phyloP scores from a whole-genome alignment of 2,329 filamentous ascomycete species.

The Aspergillus caelatus region DNA sequence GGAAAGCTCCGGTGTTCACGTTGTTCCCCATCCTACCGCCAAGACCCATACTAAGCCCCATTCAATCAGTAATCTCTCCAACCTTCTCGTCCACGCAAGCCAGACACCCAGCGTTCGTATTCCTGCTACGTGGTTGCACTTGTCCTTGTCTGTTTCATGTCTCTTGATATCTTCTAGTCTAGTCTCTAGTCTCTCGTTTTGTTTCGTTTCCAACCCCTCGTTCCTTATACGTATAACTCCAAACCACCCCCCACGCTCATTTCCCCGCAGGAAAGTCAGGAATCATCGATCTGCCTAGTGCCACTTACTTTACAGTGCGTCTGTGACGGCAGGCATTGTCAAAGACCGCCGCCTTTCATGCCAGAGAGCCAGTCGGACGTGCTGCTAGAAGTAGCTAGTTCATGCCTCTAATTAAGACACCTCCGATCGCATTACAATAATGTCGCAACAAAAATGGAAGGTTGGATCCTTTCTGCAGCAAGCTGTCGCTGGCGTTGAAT shows the following conservation, averaged over 20 bases:
- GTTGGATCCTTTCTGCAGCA: slow-evolving; percentile 73
- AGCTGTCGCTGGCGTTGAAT: slow-evolving; percentile 92
- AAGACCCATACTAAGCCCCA: slow-evolving; percentile 21
- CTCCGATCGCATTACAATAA: slow-evolving; percentile 17
- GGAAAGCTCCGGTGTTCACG: slow-evolving; percentile 14
- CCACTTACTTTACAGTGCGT: neutral
- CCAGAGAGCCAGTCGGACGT: slow-evolving; percentile 9
- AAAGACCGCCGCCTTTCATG: slow-evolving; percentile 16
- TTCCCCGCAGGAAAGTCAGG: slow-evolving; percentile 1
- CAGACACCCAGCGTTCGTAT: slow-evolving; percentile 9
- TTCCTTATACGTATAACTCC: neutral
- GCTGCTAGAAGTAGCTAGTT: slow-evolving; percentile 14
- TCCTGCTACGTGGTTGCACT: slow-evolving; percentile 17
- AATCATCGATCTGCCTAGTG: neutral
- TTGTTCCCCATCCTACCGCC: slow-evolving; percentile 3
- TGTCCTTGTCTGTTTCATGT: neutral
- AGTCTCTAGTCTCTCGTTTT: slow-evolving; percentile 9
- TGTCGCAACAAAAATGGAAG: slow-evolving; percentile 65
- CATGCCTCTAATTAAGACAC: neutral
- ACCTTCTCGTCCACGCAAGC: slow-evolving; percentile 25
- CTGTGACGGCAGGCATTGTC: slow-evolving; percentile 17
- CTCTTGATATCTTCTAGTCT: slow-evolving; percentile 7
- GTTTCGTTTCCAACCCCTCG: slow-evolving; percentile 5
- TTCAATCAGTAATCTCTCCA: slow-evolving; percentile 11
- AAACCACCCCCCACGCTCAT: neutral